These are phyloP conservation scores for Barnettozyma botsteinii DNA, from an alignment of 805 yeast genomes.

Conservation along the genomic window DNA sequence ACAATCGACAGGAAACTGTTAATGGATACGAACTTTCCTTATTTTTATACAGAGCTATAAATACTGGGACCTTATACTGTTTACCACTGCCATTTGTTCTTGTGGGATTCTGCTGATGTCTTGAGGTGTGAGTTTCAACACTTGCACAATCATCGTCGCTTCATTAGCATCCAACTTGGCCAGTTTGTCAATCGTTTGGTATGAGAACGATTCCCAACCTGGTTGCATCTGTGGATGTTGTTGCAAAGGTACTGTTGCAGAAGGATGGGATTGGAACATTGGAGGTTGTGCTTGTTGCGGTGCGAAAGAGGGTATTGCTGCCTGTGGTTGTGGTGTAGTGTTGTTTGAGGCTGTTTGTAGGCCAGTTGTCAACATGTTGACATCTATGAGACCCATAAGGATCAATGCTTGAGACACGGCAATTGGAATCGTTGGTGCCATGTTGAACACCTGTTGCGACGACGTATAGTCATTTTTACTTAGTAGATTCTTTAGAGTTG, in stretches of 20 bases:
- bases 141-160: slow-evolving; percentile 10
- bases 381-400: slow-evolving; percentile 71
- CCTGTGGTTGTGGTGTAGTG: background rate
- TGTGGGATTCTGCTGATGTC: slow-evolving; percentile 4
- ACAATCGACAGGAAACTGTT: too few species aligned
- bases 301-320: background rate
- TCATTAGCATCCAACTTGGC: slow-evolving; percentile 1
- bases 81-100: slow-evolving; percentile 5
- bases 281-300: background rate
- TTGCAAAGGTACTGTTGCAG: background rate
- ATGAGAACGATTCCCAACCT: slow-evolving; percentile 10
- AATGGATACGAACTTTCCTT: too few species aligned
- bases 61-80: slow-evolving; percentile 6
- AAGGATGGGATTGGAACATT: background rate
- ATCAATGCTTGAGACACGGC: slow-evolving; percentile 70
- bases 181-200: slow-evolving; percentile 7
- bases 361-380: slow-evolving; percentile 59
- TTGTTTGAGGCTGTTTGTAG: slow-evolving; percentile 10
- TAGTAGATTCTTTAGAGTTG: slow-evolving; percentile 52
- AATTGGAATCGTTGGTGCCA: slow-evolving; percentile 53
- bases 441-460: slow-evolving; percentile 47
- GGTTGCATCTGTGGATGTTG: slow-evolving; percentile 6
- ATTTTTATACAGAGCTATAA: too few species aligned
- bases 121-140: slow-evolving; percentile 7
- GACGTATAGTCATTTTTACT: slow-evolving; percentile 28